A percentile compares a stretch with the other conserved stretches of the same genome.
Evolutionary conservation across 2,329 filamentous ascomycete genomes (phyloP).

Genomic region (Beauveria australis): DNA sequence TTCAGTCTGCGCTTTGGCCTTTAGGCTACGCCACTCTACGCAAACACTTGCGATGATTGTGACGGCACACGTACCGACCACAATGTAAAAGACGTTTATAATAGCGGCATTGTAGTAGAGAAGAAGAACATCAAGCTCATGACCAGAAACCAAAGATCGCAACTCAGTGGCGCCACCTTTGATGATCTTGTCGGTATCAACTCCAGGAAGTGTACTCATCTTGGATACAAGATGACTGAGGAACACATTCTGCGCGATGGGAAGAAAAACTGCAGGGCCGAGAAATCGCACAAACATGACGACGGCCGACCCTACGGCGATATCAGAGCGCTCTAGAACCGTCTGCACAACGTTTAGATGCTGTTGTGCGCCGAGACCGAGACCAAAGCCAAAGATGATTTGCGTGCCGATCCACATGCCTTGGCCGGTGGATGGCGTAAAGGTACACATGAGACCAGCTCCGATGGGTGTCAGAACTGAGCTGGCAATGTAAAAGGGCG

Average conservation of each 20-base stretch:
- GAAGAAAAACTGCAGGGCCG: constrained; percentile 34
- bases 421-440: constrained; percentile 17
- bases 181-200: constrained; percentile 21
- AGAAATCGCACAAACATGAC: constrained; percentile 31
- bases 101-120: constrained; percentile 32
- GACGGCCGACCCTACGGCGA: constrained; percentile 31
- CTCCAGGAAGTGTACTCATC: constrained; percentile 22
- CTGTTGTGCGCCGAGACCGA: constrained; percentile 32
- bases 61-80: constrained; percentile 30
- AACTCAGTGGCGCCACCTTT: constrained; percentile 24
- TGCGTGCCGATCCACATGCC: constrained; percentile 34
- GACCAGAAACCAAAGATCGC: constrained; percentile 15
- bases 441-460: constrained; percentile 30
- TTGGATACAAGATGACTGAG: constrained; percentile 32
- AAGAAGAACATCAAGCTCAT: constrained; percentile 16
- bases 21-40: constrained; percentile 44
- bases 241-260: constrained; percentile 39
- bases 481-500: constrained; percentile 24
- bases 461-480: constrained; percentile 23
- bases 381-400: constrained; percentile 29
- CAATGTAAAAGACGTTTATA: constrained; percentile 27
- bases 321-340: constrained; percentile 29
- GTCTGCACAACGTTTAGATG: constrained; percentile 32
- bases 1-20: constrained; percentile 20
- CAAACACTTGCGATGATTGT: constrained; percentile 28